A percentile compares a stretch with the other conserved stretches of the same genome.
Conservation (phyloP, 2,329 filamentous ascomycete genomes). For the Alternaria sp. region DNA sequence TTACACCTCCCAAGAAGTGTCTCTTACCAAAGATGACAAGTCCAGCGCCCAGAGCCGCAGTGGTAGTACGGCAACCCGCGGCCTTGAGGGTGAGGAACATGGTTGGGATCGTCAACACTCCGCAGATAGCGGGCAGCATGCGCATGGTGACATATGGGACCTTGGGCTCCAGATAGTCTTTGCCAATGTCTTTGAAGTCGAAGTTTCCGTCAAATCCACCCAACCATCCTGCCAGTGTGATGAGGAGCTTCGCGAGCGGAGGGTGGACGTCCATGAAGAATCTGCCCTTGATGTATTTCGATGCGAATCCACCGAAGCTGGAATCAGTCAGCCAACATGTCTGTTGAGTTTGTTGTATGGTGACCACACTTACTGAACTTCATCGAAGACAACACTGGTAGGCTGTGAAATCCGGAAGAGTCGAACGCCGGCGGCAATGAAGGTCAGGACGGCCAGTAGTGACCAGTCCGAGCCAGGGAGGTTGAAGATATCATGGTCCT, state of each 20-base stretch:
- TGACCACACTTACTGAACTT: constrained; percentile 84
- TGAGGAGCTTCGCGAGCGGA: constrained; percentile 92
- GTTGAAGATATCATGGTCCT: constrained; percentile 89
- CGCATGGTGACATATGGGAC: constrained; percentile 99
- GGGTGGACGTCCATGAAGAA: constrained; percentile 99
- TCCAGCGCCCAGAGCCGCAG: constrained; percentile 80
- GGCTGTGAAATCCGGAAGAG: constrained; percentile 97
- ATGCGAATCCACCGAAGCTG: constrained; percentile 96
- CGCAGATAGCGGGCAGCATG: constrained; percentile 86
- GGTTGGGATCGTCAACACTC: constrained; percentile 84
- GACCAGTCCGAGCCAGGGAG: constrained; percentile 85
- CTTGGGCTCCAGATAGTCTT: constrained; percentile 92
- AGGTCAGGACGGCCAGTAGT: constrained; percentile 72
- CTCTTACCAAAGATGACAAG: constrained; percentile 85
- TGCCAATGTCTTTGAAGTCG: constrained; percentile 99
- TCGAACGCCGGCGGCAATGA: constrained; percentile 79
- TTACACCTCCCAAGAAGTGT: background rate
- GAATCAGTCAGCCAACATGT: constrained; percentile 25
- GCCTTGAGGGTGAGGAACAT: constrained; percentile 97
- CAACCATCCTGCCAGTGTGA: constrained; percentile 92
- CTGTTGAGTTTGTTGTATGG: background rate
- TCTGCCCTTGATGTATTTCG: constrained; percentile 98
- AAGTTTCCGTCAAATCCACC: constrained; percentile 95
- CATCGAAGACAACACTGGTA: constrained; percentile 95
- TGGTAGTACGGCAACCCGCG: constrained; percentile 84